phyloP scores from a whole-genome alignment of 148 eudicot species.

The Polygonum aviculare region DNA sequence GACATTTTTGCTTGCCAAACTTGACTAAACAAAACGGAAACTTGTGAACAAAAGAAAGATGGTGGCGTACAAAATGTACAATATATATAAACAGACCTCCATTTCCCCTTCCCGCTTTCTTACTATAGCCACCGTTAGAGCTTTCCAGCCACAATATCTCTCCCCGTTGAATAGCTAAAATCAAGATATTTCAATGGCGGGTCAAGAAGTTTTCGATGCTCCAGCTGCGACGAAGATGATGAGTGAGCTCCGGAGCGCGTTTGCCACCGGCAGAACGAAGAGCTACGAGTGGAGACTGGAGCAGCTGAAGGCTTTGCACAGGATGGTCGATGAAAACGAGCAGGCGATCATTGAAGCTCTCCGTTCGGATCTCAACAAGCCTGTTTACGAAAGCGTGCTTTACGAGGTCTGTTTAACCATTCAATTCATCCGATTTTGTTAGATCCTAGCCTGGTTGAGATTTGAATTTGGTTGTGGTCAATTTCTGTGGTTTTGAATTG shows the following conservation, averaged over 20 bases:
- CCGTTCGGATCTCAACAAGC: conserved; percentile 53
- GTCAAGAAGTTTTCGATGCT: conserved; percentile 19
- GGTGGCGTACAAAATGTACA: too few species aligned
- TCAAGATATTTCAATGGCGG: conserved; percentile 10
- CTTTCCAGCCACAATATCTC: not conserved
- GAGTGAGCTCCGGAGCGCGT: conserved; percentile 42
- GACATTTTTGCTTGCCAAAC: not conserved
- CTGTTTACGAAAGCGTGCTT: conserved; percentile 42
- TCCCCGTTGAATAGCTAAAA: not conserved
- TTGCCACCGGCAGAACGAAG: conserved; percentile 37
- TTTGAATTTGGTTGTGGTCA: not conserved
- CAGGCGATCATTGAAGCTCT: conserved; percentile 49
- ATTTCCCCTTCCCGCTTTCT: not conserved
- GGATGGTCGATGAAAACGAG: conserved; percentile 34
- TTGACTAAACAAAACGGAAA: not conserved
- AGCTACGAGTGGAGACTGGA: conserved; percentile 59
- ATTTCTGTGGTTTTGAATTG: not conserved
- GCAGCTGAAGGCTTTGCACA: conserved; percentile 50
- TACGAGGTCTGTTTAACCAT: conserved; percentile 25
- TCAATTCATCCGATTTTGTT: not conserved
- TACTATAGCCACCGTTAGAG: not conserved
- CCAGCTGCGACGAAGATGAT: conserved; percentile 27
- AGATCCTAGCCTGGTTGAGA: not conserved
- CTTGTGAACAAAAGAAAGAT: too few species aligned
- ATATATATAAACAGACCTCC: too few species aligned